Base-by-base conservation (phyloP, 2,329 filamentous ascomycete species). In the Teratosphaeria destructans region DNA sequence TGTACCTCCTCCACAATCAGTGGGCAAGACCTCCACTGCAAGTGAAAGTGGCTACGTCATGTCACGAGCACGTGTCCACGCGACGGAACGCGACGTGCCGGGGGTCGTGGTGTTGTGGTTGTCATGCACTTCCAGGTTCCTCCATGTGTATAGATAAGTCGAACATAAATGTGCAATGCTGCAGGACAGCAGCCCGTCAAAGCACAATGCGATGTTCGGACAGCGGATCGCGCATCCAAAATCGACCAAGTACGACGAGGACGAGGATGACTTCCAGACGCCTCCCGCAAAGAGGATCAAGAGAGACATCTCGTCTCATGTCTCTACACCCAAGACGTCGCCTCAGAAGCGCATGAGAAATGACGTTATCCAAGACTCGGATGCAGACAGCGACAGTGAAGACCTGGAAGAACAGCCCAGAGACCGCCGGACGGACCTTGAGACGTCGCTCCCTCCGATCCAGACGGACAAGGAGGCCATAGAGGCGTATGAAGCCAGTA, bases 401-500 rank as follows among this genome's bases (percentile, higher is more conserved):
- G 61, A 61, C 37, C 57, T 68, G 8, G 64, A 66, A 34, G 65
- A 68, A 35, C 57, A 61, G n/a, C 55, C 61, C 10, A 56, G 70
- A 57, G 72, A 67, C 52, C 75, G 74, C 49, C 79, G 80, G 64
- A 90, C 88, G 12, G 86, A 88, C 58, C 77, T 92, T 54, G 88
- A 91, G 67, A 85, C 80, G 62, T 86, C 86, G 5, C 76, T 95
- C 5, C 89, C 89, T 14, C 78, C 81, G 0, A 78, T 93, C 1
- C 77, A 82, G 64, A 82, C 82, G 2, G 86, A 88, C 63, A 80
- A 86, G 65, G 81, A 88, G 60, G 88, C 90, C 2, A 89, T 95
- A 60, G 81, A 88, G 62, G 84, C 89, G 64, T 96, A 96, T 68
- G 89, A 95, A 73, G 78, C 79, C 2, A 85, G 85, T 63, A 82